These are phyloP conservation scores for Pleurotus djamor DNA, from an alignment of 768 basidiomycete species.

Conservation along the genomic window DNA sequence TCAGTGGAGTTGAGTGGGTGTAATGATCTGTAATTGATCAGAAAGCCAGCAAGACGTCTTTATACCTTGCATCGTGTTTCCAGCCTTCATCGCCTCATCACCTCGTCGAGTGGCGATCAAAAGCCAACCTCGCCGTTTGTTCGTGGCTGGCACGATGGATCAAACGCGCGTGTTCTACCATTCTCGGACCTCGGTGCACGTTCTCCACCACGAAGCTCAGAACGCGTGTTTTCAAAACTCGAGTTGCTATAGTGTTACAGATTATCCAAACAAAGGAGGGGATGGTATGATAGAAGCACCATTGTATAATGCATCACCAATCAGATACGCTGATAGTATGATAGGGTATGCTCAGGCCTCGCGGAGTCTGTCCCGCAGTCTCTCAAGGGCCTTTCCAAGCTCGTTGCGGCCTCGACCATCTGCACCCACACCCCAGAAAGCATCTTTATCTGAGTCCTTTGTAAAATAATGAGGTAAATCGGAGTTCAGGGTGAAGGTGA, in stretches of 20 bases:
- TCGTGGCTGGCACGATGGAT: neutral
- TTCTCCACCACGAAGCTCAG: neutral
- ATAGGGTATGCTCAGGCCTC: conserved; percentile 11
- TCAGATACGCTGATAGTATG: conserved; percentile 1
- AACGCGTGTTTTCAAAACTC: conserved; percentile 3
- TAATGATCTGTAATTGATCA: neutral
- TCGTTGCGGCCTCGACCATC: conserved; percentile 70
- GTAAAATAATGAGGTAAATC: neutral
- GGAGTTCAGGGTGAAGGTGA: conserved; percentile 4
- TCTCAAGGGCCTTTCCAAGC: conserved; percentile 67
- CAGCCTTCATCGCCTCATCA: neutral
- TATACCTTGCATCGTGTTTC: conserved; percentile 3
- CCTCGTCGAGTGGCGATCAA: neutral
- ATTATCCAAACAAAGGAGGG: conserved; percentile 5
- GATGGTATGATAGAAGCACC: neutral
- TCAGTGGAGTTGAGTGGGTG: conserved; percentile 9
- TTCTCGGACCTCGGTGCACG: neutral
- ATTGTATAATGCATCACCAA: neutral
- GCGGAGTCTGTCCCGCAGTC: conserved; percentile 56
- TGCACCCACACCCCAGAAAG: conserved; percentile 76
- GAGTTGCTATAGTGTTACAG: neutral
- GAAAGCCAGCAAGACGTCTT: neutral
- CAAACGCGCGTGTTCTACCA: neutral
- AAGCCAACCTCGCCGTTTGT: neutral
- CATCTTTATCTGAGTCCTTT: conserved; percentile 72